Evolutionary conservation across 2,329 filamentous ascomycete genomes (phyloP).

Genomic region (Thielaviopsis musarum): DNA sequence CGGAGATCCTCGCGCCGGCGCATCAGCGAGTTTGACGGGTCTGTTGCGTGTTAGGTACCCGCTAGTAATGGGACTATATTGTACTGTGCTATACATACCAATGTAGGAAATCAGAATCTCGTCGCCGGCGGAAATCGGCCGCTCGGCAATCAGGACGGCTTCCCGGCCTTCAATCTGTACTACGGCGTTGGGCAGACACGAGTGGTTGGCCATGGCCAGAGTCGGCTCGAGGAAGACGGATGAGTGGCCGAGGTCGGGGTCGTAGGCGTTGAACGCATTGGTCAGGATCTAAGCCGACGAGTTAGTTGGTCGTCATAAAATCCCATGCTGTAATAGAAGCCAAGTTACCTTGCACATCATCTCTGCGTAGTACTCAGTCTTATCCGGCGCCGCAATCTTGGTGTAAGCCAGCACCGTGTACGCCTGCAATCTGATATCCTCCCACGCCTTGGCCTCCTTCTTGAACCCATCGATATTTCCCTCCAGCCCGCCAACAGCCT

Average conservation of each 20-base stretch:
- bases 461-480: constrained; percentile 28
- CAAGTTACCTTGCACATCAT: constrained; percentile 36
- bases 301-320: neutral
- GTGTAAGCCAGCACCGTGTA: constrained; percentile 29
- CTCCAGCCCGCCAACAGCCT: constrained; percentile 25
- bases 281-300: constrained; percentile 32
- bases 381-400: constrained; percentile 21
- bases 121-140: constrained; percentile 31
- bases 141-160: constrained; percentile 33
- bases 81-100: constrained; percentile 22
- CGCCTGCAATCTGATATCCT: constrained; percentile 32
- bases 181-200: constrained; percentile 41
- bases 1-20: constrained; percentile 27
- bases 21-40: constrained; percentile 28
- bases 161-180: constrained; percentile 37
- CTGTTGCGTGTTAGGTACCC: constrained; percentile 18
- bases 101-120: constrained; percentile 47
- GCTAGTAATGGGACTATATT: no score
- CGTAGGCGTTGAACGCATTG: constrained; percentile 42
- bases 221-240: constrained; percentile 39
- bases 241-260: constrained; percentile 33
- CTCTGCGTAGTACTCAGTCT: constrained; percentile 25
- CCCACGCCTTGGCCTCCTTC: constrained; percentile 22
- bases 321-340: neutral
- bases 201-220: constrained; percentile 45